A percentile compares a stretch with the other conserved stretches of the same genome.
Conservation (phyloP, 352 stramenopile species). For the Blastocystis sp. region DNA sequence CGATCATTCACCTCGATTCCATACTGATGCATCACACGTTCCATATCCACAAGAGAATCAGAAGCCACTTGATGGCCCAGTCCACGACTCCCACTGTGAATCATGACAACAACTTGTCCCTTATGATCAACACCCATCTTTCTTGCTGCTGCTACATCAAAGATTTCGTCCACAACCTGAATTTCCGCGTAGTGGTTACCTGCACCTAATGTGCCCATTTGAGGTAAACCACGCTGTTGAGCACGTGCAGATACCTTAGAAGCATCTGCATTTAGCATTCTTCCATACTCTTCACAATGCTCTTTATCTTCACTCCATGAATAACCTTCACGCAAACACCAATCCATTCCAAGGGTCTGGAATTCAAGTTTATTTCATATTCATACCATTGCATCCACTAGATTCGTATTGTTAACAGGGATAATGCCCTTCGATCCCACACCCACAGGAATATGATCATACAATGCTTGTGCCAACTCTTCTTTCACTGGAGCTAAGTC, state of each 20-base stretch:
- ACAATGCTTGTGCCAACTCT: constrained; percentile 71
- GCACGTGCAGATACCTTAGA: constrained; percentile 69
- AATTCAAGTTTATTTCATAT: not conserved
- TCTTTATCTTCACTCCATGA: constrained; percentile 77
- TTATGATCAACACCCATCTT: constrained; percentile 73
- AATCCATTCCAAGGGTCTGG: constrained; percentile 75
- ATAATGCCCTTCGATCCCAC: constrained; percentile 74
- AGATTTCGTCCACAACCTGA: constrained; percentile 78
- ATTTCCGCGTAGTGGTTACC: constrained; percentile 81
- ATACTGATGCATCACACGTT: constrained; percentile 72
- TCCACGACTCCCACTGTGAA: constrained; percentile 72
- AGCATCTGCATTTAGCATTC: constrained; percentile 74
- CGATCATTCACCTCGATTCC: constrained; percentile 74
- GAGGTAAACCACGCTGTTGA: constrained; percentile 74
- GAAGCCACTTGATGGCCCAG: constrained; percentile 79
- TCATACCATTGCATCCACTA: constrained; percentile 71
- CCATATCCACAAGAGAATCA: constrained; percentile 74
- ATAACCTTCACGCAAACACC: constrained; percentile 74
- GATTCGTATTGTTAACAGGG: constrained; percentile 68
- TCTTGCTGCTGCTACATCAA: constrained; percentile 69
- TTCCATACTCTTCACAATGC: constrained; percentile 76
- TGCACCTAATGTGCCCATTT: constrained; percentile 76
- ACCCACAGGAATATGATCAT: constrained; percentile 77
- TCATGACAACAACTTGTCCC: constrained; percentile 72
- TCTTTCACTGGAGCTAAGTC: constrained; percentile 70